Conservation (phyloP, 768 basidiomycete genomes). For the Sporobolomyces roseus region DNA sequence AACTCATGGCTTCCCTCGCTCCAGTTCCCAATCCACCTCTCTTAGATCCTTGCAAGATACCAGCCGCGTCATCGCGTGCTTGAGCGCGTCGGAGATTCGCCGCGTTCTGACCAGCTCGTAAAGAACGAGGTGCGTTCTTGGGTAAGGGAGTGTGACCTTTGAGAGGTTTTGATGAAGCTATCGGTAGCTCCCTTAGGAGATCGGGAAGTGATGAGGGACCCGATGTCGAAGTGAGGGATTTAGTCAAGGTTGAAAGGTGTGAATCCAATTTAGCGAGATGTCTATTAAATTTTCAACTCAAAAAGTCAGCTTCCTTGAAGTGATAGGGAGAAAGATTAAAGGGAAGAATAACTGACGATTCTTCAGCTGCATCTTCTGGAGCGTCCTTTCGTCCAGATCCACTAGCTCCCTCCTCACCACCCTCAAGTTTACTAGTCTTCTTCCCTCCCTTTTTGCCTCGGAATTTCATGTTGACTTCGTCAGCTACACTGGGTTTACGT, state of each 20-base stretch:
- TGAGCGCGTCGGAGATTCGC: conserved; percentile 37
- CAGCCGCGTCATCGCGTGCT: conserved; percentile 31
- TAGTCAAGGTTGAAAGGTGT: conserved; percentile 74
- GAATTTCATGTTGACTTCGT: conserved; percentile 26
- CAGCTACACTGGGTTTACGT: conserved; percentile 23
- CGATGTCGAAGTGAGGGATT: conserved; percentile 72
- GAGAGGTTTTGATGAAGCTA: conserved; percentile 18
- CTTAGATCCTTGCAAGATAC: conserved; percentile 8
- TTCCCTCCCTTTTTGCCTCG: conserved; percentile 20
- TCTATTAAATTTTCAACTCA: conserved; percentile 50
- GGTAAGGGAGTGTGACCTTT: conserved; percentile 41
- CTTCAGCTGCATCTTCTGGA: conserved; percentile 22
- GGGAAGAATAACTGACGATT: conserved; percentile 48
- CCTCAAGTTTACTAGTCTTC: not conserved
- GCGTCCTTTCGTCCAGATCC: not conserved
- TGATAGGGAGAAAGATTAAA: conserved; percentile 52
- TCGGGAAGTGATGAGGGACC: conserved; percentile 28
- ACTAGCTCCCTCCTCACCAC: not conserved
- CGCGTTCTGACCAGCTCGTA: conserved; percentile 34
- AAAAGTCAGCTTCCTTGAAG: conserved; percentile 51
- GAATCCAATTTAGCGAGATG: conserved; percentile 65
- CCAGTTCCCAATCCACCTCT: not conserved
- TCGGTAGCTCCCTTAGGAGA: conserved; percentile 35
- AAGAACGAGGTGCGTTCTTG: conserved; percentile 35
- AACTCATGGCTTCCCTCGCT: conserved; percentile 25